Evolutionary conservation across 2,329 filamentous ascomycete genomes (phyloP).

Genomic region (Penicillium glabrum): DNA sequence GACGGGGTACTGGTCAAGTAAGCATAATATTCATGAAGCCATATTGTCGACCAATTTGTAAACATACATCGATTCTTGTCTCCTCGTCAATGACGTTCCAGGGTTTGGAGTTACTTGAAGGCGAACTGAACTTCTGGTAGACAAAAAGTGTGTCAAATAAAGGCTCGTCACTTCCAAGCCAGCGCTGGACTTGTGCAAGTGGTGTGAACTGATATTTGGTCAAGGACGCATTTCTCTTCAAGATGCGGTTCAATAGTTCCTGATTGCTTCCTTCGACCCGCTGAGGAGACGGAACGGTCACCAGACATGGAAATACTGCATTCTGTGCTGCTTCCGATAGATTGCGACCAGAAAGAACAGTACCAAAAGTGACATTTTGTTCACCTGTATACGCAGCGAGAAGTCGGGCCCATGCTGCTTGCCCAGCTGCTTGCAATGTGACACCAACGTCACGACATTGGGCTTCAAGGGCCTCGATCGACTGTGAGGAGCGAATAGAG

Average conservation of each 20-base stretch:
- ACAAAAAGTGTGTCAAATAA: slow-evolving; percentile 85
- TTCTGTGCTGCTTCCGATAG: slow-evolving; percentile 57
- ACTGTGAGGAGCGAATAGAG: slow-evolving; percentile 39
- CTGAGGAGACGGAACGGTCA: slow-evolving; percentile 73
- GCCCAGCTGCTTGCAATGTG: slow-evolving; percentile 73
- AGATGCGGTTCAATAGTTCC: slow-evolving; percentile 62
- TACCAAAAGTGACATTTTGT: slow-evolving; percentile 70
- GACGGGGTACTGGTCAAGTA: slow-evolving; percentile 59
- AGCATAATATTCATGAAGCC: slow-evolving; percentile 2
- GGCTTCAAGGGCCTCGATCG: slow-evolving; percentile 52
- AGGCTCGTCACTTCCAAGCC: slow-evolving; percentile 62
- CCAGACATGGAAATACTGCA: slow-evolving; percentile 74
- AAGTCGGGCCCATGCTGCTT: slow-evolving; percentile 75
- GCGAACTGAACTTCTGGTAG: slow-evolving; percentile 64
- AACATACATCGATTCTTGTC: slow-evolving; percentile 63
- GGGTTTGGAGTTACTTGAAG: slow-evolving; percentile 26
- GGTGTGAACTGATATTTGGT: slow-evolving; percentile 71
- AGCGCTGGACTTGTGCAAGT: slow-evolving; percentile 69
- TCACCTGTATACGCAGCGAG: slow-evolving; percentile 78
- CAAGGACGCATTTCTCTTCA: slow-evolving; percentile 63
- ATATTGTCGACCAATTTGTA: neutral
- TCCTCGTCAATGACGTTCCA: slow-evolving; percentile 67
- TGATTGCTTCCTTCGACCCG: slow-evolving; percentile 54
- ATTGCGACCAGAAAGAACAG: slow-evolving; percentile 74
- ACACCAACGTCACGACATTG: slow-evolving; percentile 60